A percentile compares a stretch with the other conserved stretches of the same genome.
These are phyloP conservation scores for Chamaenerion angustifolium DNA, from an alignment of 345 rosid species.

Conservation along the genomic window DNA sequence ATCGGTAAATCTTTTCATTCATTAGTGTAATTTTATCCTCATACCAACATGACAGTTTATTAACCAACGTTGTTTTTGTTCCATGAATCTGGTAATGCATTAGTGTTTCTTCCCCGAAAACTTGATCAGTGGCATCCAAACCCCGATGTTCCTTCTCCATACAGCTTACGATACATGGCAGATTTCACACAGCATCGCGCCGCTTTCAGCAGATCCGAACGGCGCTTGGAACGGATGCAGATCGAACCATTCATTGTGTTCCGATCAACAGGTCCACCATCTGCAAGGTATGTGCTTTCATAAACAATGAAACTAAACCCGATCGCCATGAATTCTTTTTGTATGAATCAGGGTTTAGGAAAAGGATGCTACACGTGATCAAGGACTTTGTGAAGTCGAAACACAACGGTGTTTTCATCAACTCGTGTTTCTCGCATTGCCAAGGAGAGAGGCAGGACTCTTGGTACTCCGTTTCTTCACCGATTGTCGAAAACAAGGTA, in stretches of 20 bases:
- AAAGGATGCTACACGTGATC: constrained; percentile 52
- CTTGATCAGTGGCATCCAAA: constrained; percentile 43
- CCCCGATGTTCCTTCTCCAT: constrained; percentile 71
- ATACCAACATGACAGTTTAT: too few relatives aligned
- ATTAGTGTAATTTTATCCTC: too few relatives aligned
- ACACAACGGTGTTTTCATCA: constrained; percentile 65
- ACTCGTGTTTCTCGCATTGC: constrained; percentile 90
- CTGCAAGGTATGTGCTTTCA: too few relatives aligned
- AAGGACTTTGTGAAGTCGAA: constrained; percentile 54
- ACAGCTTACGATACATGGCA: constrained; percentile 97
- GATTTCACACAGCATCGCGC: constrained; percentile 87
- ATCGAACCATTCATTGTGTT: too few relatives aligned
- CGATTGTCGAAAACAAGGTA: constrained; percentile 21
- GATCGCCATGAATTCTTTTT: background rate
- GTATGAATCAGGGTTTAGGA: constrained; percentile 48
- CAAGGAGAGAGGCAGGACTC: constrained; percentile 90
- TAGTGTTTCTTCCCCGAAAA: constrained; percentile 93
- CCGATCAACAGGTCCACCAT: too few relatives aligned
- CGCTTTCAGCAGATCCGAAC: constrained; percentile 68
- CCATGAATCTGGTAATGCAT: background rate
- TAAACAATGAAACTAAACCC: constrained; percentile 19
- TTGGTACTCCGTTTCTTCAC: constrained; percentile 81
- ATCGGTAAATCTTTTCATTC: constrained; percentile 29
- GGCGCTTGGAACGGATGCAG: constrained; percentile 18
- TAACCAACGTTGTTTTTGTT: too few relatives aligned